Evolutionary conservation across 164 flowering plant species (phyloP).

Genomic region (Nelumbo lutea): DNA sequence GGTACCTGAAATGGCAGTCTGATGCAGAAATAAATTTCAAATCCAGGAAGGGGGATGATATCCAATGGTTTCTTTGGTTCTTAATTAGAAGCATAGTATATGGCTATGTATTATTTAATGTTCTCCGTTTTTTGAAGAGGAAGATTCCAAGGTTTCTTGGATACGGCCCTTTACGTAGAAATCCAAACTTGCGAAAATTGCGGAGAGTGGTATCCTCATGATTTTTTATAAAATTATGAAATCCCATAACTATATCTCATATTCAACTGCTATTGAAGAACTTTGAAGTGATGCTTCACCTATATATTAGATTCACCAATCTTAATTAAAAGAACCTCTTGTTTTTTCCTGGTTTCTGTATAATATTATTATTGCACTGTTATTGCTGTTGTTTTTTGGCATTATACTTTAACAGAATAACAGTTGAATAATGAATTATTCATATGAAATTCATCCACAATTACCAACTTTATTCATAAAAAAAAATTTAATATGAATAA

Average conservation of each 20-base stretch:
- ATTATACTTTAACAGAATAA: neutral
- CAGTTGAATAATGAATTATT: too few species aligned
- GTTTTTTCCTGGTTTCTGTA: neutral
- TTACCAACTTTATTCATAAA: too few species aligned
- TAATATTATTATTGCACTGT: neutral
- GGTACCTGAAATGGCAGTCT: conserved; percentile 88
- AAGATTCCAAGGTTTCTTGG: conserved; percentile 63
- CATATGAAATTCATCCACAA: too few species aligned
- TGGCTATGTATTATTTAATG: conserved; percentile 56
- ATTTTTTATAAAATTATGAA: neutral
- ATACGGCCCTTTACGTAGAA: conserved; percentile 62
- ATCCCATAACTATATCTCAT: neutral
- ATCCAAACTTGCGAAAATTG: conserved; percentile 61
- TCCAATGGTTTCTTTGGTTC: conserved; percentile 64
- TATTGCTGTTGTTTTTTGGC: neutral
- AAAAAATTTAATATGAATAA: too few species aligned
- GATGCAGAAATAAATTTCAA: conserved; percentile 60
- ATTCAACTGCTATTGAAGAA: neutral
- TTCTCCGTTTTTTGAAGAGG: conserved; percentile 52
- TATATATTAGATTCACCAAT: neutral
- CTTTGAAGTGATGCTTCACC: neutral
- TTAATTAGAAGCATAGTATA: conserved; percentile 44
- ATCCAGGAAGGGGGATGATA: conserved; percentile 46
- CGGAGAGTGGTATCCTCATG: conserved; percentile 57
- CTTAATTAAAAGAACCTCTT: too few species aligned